Evolutionary conservation across 768 basidiomycete species (phyloP), one percentile per base, ranked within the genome.

Genomic region (Pulveroboletus ravenelii): DNA sequence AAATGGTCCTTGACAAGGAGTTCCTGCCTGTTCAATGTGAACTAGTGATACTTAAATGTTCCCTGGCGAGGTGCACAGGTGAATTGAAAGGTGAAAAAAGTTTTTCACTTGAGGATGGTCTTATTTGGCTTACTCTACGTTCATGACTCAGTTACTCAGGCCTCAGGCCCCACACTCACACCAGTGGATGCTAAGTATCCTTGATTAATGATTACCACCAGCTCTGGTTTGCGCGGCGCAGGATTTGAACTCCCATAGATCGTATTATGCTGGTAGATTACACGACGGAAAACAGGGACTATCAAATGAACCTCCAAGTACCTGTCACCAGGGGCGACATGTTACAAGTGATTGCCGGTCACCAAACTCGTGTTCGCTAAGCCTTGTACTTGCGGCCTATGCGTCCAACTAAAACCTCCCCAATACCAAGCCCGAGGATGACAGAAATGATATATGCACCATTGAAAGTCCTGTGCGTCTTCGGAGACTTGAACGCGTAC

Each of bases 361-460:
- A 14, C 32, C 32, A 34, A 14, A 14, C 13, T 8, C 15, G 31
- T 34, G 44, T 20, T 34, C 41, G 34, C 17, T 43, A 41, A 39
- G 31, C 40, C 35, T 44, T 43, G 34, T 54, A 27, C 40, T 37
- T 39, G 45, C 51, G 61, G 15, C 70, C 74, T 35, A 82, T 68
- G 50, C 85, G 73, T 9, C 85, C 85, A 58, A 89, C 87, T 30
- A 84, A 48, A 15, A 81, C 66, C 70, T 94, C 92, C 10, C 91
- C 93, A 15, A 87, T 64, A 9, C 81, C 85, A 29, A 86, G 69
- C 1, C 91, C 91, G 2, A 80, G 48, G 13, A 92, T 63, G 53
- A 93, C 79, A 10, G 84, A 75, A 31, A 93, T 78, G 49, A 93
- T 75, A 61, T 80, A 94, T 25, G 80, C 84, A 5, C 78, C 84